phyloP scores from a whole-genome alignment of 2,329 filamentous ascomycete species.

The Acephala macrosclerotiorum region DNA sequence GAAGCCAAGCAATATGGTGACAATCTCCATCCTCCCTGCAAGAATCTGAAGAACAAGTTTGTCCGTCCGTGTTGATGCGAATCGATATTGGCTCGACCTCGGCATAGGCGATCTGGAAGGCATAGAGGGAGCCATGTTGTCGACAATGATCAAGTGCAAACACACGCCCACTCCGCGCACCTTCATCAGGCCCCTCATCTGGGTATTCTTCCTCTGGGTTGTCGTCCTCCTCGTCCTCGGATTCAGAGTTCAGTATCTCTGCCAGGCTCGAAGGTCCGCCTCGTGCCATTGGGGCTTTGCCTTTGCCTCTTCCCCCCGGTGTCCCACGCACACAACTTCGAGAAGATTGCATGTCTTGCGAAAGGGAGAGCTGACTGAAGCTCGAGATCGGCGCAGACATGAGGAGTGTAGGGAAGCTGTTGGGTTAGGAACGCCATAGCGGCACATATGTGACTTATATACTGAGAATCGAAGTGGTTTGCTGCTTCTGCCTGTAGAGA shows the following conservation, averaged over 20 bases:
- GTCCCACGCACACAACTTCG: slow-evolving; percentile 23
- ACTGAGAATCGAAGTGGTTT: slow-evolving; percentile 22
- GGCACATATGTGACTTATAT: slow-evolving; percentile 37
- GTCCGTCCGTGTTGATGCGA: slow-evolving; percentile 33
- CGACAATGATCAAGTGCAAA: slow-evolving; percentile 40
- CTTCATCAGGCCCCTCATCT: slow-evolving; percentile 3
- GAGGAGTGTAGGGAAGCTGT: slow-evolving; percentile 22
- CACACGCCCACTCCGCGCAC: slow-evolving; percentile 7
- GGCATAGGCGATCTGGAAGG: slow-evolving; percentile 41
- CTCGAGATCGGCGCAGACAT: slow-evolving; percentile 42
- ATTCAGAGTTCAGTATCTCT: slow-evolving; percentile 24
- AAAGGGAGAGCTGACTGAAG: slow-evolving; percentile 42
- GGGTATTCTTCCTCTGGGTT: slow-evolving; percentile 20
- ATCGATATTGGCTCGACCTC: slow-evolving; percentile 36
- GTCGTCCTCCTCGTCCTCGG: slow-evolving; percentile 24
- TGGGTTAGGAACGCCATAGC: slow-evolving; percentile 32
- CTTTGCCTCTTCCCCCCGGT: slow-evolving; percentile 33
- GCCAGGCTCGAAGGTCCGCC: slow-evolving; percentile 17
- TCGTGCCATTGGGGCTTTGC: slow-evolving; percentile 18
- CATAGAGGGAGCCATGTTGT: slow-evolving; percentile 34
- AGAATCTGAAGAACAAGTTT: slow-evolving; percentile 31
- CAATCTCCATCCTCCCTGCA: slow-evolving; percentile 34
- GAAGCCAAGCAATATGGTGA: slow-evolving; percentile 38
- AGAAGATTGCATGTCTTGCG: slow-evolving; percentile 39
- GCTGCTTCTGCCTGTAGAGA: slow-evolving; percentile 35